Conservation (phyloP, 2,329 filamentous ascomycete genomes). For the Sporothrix pallida region DNA sequence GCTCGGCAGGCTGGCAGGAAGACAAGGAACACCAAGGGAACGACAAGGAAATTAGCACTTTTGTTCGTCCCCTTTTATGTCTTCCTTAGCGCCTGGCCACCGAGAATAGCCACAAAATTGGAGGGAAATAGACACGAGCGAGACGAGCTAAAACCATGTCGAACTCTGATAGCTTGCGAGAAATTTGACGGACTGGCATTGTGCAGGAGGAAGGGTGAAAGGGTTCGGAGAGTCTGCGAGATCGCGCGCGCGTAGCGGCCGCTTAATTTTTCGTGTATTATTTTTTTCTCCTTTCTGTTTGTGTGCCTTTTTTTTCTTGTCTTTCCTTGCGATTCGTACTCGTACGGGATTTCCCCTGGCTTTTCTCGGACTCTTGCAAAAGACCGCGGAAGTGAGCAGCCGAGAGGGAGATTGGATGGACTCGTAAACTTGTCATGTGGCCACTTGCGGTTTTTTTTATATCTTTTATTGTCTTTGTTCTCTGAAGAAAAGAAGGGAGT, state of each 20-base stretch:
- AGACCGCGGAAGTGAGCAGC: constrained; percentile 18
- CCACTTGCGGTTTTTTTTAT: background rate
- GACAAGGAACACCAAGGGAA: constrained; percentile 3
- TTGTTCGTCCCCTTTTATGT: background rate
- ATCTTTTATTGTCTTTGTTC: constrained; percentile 9
- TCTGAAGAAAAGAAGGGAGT: background rate
- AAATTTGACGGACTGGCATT: constrained; percentile 22
- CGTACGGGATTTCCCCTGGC: background rate
- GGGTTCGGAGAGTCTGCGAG: too few species aligned
- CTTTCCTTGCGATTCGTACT: background rate
- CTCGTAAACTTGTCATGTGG: constrained; percentile 10
- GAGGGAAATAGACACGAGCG: too few species aligned
- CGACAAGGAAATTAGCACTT: constrained; percentile 26
- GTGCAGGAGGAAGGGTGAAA: background rate
- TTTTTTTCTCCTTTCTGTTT: background rate
- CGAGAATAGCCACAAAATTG: constrained; percentile 5
- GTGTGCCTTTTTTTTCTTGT: background rate
- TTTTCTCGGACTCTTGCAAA: constrained; percentile 21
- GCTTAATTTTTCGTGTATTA: background rate
- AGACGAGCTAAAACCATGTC: background rate
- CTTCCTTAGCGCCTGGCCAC: constrained; percentile 16
- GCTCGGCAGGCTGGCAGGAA: background rate
- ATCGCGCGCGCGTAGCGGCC: constrained; percentile 10
- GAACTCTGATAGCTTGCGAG: constrained; percentile 15
- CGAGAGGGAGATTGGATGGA: background rate